Evolutionary conservation across 371 early-diverging fungal species (phyloP).

Genomic region (Actinomortierella ambigua): DNA sequence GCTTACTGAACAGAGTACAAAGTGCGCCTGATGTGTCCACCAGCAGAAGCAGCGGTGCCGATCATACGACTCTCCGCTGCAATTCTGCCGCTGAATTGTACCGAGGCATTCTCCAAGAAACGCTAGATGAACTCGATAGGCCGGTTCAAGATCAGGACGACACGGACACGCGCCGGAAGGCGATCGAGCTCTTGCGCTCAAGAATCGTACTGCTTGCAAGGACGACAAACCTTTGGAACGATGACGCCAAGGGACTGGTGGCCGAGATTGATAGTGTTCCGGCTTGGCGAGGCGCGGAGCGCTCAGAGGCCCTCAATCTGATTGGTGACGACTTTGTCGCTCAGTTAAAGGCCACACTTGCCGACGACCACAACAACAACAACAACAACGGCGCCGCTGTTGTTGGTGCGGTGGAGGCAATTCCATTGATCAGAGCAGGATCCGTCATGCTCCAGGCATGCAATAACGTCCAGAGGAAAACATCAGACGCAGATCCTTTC

Average conservation of each 20-base stretch:
- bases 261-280: neutral
- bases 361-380: no score
- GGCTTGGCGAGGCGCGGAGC: neutral
- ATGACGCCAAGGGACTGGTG: neutral
- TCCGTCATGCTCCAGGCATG: slow-evolving; percentile 16
- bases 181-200: slow-evolving; percentile 2
- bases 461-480: slow-evolving; percentile 8
- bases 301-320: slow-evolving; percentile 1
- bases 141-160: neutral
- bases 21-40: no score
- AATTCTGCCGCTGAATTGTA: slow-evolving; percentile 5
- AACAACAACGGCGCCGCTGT: no score
- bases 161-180: no score
- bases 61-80: neutral
- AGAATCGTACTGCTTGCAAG: neutral
- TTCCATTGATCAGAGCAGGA: slow-evolving; percentile 12
- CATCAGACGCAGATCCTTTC: neutral
- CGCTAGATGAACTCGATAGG: neutral
- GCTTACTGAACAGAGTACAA: neutral
- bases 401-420: no score
- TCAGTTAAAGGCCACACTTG: no score
- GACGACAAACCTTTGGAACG: slow-evolving; percentile 4
- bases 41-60: neutral
- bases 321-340: neutral
- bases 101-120: slow-evolving; percentile 2